These are phyloP conservation scores for Eucalyptus tenuipes DNA, from an alignment of 345 rosid species.

Conservation along the genomic window DNA sequence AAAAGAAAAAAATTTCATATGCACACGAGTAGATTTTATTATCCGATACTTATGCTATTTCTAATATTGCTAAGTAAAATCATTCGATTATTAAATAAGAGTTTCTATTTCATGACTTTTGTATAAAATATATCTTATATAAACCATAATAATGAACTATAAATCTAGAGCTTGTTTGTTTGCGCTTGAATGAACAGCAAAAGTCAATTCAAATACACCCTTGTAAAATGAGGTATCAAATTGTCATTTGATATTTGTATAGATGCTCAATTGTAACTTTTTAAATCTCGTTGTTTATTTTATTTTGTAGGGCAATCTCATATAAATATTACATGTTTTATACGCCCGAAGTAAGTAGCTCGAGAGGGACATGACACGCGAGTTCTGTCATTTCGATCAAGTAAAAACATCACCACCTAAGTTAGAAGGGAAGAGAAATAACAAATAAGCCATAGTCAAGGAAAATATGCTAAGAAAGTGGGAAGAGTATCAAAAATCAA, in stretches of 20 bases:
- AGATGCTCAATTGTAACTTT: accelerated
- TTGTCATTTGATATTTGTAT: neutral
- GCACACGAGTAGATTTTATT: too few relatives aligned
- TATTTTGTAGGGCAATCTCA: neutral
- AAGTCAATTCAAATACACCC: neutral
- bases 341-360: neutral
- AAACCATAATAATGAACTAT: neutral
- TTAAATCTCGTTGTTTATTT: too few relatives aligned
- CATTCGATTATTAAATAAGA: too few relatives aligned
- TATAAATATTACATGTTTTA: too few relatives aligned
- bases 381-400: too few relatives aligned
- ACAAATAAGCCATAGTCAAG: neutral
- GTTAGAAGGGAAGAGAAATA: neutral
- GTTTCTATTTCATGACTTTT: too few relatives aligned
- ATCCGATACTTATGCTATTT: accelerated
- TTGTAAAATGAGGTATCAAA: too few relatives aligned
- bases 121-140: too few relatives aligned
- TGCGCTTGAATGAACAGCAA: neutral
- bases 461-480: neutral
- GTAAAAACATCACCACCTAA: neutral
- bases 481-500: neutral
- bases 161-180: neutral
- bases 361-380: neutral
- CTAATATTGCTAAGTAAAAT: too few relatives aligned
- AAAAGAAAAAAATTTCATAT: too few relatives aligned